phyloP scores from a whole-genome alignment of 2,329 filamentous ascomycete species.

The Teratosphaeria nubilosa region DNA sequence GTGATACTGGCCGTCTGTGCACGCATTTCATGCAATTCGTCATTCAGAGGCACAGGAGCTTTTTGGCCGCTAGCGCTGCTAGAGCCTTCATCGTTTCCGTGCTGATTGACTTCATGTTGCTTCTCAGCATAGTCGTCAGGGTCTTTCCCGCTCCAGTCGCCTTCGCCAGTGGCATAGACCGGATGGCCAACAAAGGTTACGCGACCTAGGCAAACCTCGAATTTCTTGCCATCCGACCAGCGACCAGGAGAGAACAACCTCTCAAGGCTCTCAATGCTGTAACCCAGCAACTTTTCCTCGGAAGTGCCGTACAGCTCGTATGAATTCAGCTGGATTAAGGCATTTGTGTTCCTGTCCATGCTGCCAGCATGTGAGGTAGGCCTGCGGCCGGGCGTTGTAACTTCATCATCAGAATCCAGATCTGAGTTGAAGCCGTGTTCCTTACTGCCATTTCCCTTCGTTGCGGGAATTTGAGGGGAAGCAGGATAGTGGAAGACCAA shows the following conservation, averaged over 20 bases:
- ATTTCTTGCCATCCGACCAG: conserved; percentile 64
- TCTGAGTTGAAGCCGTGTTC: conserved; percentile 3
- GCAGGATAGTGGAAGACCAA: conserved; percentile 80
- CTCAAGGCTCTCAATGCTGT: conserved; percentile 56
- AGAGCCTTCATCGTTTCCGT: background rate
- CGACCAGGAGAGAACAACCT: conserved; percentile 64
- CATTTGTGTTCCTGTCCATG: background rate
- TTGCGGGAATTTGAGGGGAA: conserved; percentile 31
- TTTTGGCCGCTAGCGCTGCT: background rate
- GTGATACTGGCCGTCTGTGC: conserved; percentile 1
- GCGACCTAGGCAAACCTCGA: conserved; percentile 73
- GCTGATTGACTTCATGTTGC: background rate
- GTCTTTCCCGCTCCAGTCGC: conserved; percentile 15
- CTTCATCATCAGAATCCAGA: conserved; percentile 11
- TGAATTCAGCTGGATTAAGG: background rate
- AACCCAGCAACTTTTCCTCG: conserved; percentile 12
- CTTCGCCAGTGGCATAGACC: conserved; percentile 68
- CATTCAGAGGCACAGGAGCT: background rate
- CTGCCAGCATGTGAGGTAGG: background rate
- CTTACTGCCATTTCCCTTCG: background rate
- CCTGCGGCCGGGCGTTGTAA: background rate
- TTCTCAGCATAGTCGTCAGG: background rate
- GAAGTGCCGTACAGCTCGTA: background rate
- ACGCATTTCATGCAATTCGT: background rate
- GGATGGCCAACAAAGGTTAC: conserved; percentile 74